These are phyloP conservation scores for Blastomyces silverae DNA, from an alignment of 2,329 filamentous ascomycete genomes.

Conservation along the genomic window DNA sequence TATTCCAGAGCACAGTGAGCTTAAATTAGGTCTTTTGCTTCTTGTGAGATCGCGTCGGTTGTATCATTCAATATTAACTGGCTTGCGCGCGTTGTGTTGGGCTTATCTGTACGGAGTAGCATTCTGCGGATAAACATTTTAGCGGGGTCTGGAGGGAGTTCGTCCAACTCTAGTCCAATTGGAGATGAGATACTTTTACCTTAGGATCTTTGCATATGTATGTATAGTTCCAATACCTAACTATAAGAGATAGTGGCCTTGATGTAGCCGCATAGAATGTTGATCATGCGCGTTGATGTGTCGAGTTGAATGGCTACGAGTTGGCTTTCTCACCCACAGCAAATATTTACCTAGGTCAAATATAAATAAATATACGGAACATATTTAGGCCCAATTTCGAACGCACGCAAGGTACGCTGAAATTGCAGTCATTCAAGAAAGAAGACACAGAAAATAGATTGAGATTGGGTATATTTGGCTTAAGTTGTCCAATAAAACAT, in stretches of 20 bases:
- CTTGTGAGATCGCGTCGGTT: background rate
- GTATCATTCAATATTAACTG: too few species aligned
- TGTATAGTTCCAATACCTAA: background rate
- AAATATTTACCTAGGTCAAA: background rate
- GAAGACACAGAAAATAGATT: background rate
- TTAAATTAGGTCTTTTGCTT: background rate
- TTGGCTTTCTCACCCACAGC: background rate
- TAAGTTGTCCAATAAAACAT: background rate
- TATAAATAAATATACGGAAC: background rate
- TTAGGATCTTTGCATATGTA: background rate
- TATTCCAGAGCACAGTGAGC: background rate
- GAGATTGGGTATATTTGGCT: background rate
- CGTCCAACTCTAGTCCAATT: slow-evolving; percentile 3
- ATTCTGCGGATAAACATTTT: slow-evolving; percentile 6
- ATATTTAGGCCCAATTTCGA: background rate
- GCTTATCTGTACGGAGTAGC: too few species aligned
- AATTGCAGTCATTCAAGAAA: background rate
- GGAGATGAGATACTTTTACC: background rate
- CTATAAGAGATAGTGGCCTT: background rate
- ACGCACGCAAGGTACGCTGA: too few species aligned
- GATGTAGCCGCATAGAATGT: background rate
- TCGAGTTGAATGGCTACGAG: background rate
- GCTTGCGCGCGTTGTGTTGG: too few species aligned
- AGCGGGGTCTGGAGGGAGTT: background rate
- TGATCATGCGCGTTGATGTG: background rate